Evolutionary conservation across 2,329 filamentous ascomycete genomes (phyloP).

Genomic region (Spiromastix sp.): DNA sequence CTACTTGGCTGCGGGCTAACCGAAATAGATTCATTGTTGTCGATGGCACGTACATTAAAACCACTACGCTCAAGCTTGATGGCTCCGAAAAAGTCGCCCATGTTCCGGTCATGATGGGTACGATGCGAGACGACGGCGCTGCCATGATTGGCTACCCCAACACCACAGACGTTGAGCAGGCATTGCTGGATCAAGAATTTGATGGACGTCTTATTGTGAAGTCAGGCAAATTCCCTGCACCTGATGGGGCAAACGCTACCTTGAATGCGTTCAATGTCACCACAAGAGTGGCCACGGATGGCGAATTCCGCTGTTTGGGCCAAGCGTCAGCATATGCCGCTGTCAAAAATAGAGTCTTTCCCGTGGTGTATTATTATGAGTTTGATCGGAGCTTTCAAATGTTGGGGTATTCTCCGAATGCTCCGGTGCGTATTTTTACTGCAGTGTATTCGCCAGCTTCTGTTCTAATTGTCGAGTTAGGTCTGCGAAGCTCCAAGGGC

Average conservation of each 20-base stretch:
- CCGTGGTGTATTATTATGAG: constrained; percentile 1
- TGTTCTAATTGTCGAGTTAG: too few species aligned
- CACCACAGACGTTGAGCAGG: constrained; percentile 32
- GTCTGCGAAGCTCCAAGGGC: too few species aligned
- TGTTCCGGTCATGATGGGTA: constrained; percentile 46
- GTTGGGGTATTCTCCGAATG: background rate
- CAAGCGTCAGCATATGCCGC: constrained; percentile 41
- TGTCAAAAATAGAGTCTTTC: constrained; percentile 1
- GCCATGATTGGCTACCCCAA: constrained; percentile 36
- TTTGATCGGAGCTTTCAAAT: constrained; percentile 1
- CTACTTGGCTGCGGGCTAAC: too few species aligned
- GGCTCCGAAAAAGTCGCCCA: constrained; percentile 36
- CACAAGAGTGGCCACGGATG: constrained; percentile 45
- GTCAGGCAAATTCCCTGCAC: constrained; percentile 40
- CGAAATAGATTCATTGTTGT: constrained; percentile 29
- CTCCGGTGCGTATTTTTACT: background rate
- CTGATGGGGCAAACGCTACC: constrained; percentile 38
- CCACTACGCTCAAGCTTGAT: constrained; percentile 37
- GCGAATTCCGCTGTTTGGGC: constrained; percentile 47
- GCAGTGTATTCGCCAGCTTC: background rate
- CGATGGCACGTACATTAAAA: constrained; percentile 46
- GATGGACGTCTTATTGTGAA: constrained; percentile 34
- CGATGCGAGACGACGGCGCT: constrained; percentile 41
- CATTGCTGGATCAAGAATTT: constrained; percentile 33
- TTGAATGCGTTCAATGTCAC: constrained; percentile 45